phyloP scores from a whole-genome alignment of 2,329 filamentous ascomycete genomes.

The Fusarium cyanostomum region DNA sequence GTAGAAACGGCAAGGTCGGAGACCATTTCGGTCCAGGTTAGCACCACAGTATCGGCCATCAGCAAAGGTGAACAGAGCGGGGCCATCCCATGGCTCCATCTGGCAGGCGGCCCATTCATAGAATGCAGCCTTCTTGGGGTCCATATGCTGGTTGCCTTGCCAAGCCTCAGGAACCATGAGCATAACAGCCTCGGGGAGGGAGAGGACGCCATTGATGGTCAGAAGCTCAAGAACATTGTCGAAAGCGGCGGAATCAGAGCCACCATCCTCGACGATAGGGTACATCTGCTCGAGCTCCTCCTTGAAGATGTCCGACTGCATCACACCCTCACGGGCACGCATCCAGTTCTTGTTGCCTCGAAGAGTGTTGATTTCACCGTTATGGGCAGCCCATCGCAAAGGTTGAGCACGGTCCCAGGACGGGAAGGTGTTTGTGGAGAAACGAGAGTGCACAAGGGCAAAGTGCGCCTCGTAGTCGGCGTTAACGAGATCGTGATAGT shows the following conservation, averaged over 20 bases:
- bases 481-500: slow-evolving; percentile 96
- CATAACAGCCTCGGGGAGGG: slow-evolving; percentile 96
- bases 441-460: slow-evolving; percentile 94
- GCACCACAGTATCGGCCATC: slow-evolving; percentile 97
- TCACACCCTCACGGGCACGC: slow-evolving; percentile 93
- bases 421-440: slow-evolving; percentile 98
- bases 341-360: slow-evolving; percentile 99
- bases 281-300: slow-evolving; percentile 91
- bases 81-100: slow-evolving; percentile 99
- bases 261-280: slow-evolving; percentile 94
- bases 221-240: slow-evolving; percentile 96
- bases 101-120: slow-evolving; percentile 99
- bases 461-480: slow-evolving; percentile 98
- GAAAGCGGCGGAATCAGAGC: slow-evolving; percentile 95
- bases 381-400: slow-evolving; percentile 95
- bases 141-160: slow-evolving; percentile 93
- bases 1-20: slow-evolving; percentile 96
- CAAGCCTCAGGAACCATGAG: slow-evolving; percentile 98
- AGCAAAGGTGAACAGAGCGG: slow-evolving; percentile 95
- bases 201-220: slow-evolving; percentile 94
- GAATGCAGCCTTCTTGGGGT: slow-evolving; percentile 94
- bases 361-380: slow-evolving; percentile 97
- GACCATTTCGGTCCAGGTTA: slow-evolving; percentile 94
- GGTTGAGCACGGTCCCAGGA: slow-evolving; percentile 98
- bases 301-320: slow-evolving; percentile 91